Conservation (phyloP, 1,284 basidiomycete genomes). For the Ganoderma sinense region DNA sequence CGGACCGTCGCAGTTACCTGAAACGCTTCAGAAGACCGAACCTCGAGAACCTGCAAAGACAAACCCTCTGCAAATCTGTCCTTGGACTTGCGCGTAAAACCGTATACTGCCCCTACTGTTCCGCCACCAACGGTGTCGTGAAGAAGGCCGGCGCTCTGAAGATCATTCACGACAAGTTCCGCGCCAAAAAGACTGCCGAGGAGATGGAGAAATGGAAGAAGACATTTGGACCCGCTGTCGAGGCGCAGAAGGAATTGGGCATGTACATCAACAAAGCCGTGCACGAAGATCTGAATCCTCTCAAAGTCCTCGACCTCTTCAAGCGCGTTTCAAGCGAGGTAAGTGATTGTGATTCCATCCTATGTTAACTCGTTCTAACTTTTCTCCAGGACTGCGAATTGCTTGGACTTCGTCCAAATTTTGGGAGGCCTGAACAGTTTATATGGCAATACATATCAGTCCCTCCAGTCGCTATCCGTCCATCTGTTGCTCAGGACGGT, state of each 20-base stretch:
- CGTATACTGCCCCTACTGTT: slow-evolving; percentile 93
- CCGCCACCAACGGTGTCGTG: slow-evolving; percentile 93
- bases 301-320: slow-evolving; percentile 95
- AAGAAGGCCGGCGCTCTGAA: slow-evolving; percentile 96
- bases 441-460: slow-evolving; percentile 99
- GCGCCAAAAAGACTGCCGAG: slow-evolving; percentile 92
- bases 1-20: slow-evolving; percentile 86
- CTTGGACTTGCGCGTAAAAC: slow-evolving; percentile 90
- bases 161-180: slow-evolving; percentile 98
- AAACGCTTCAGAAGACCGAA: slow-evolving; percentile 90
- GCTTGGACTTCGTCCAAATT: slow-evolving; percentile 88
- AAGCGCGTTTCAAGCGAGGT: slow-evolving; percentile 93
- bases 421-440: slow-evolving; percentile 96
- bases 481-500: slow-evolving; percentile 96
- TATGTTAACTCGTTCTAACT: background rate
- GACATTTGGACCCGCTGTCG: slow-evolving; percentile 85
- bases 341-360: background rate
- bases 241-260: slow-evolving; percentile 87
- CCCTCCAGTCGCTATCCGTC: slow-evolving; percentile 97
- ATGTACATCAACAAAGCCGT: slow-evolving; percentile 90
- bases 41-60: slow-evolving; percentile 94
- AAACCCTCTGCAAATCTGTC: slow-evolving; percentile 88
- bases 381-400: slow-evolving; percentile 87
- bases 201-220: slow-evolving; percentile 91
- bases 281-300: slow-evolving; percentile 93